Evolutionary conservation across 108 stramenopile genomes (phyloP), one percentile per base, ranked within the genome.

Genomic region (Fistulifera pelliculosa): DNA sequence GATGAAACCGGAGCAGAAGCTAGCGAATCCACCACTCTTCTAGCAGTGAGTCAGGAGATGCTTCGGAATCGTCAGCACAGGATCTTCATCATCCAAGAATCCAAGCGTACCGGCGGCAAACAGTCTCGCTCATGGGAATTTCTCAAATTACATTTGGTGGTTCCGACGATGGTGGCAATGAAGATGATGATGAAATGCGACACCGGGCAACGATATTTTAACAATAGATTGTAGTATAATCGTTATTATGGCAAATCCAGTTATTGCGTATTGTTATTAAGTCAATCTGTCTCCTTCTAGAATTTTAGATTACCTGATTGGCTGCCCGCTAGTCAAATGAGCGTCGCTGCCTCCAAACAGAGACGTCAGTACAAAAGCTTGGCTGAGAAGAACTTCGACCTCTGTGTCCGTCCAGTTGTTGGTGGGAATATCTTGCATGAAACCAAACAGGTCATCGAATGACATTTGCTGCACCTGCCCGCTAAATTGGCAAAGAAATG

Each of bases 371-470:
- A 90, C 89, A 61, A 51, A 76, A 8, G 74, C 90, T 62, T 87
- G 86, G 60, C 86, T 87, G 12, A 92, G 69, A 13, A 92, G 69
- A 58, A 92, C 85, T 68, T 92, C 90, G 52, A 92, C 71, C 60
- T 92, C 85, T 27, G 74, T 83, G 53, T 92, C 90, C 1, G 67
- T 68, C 90, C 90, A 92, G 41, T 80, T 69, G 19, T 74, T 75
- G 0, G 86, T 87, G 12, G 81, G 86, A 38, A 87, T 78, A 40
- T 74, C 67, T 60, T 80, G 97, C 87, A 99, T 84, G 45, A 99
- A 99, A 62, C 79, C 80, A 64, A 98, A 85, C 48, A 98, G 61
- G 54, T 95, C 94, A 62, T 95, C 94, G 64, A 96, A 96, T 14
- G 76, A 70, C 92, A 95, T 95, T 21, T 59, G 47, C 54, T 81